A percentile compares a stretch with the other conserved stretches of the same genome.
Evolutionary conservation across 2,329 filamentous ascomycete genomes (phyloP).

Genomic region (Gnomoniopsis sp.): DNA sequence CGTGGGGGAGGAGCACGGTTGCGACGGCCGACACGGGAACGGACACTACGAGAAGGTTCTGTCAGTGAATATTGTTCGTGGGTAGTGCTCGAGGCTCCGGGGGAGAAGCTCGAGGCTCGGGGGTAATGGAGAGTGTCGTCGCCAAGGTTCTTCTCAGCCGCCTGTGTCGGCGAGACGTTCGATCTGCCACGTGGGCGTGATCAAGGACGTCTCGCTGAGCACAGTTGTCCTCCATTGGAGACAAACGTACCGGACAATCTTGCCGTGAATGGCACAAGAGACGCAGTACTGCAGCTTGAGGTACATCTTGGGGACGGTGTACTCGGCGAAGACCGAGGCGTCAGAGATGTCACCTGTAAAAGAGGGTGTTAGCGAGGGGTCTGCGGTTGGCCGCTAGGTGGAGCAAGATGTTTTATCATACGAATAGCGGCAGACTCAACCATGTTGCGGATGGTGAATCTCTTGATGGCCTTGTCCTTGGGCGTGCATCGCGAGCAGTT

Average conservation of each 20-base stretch:
- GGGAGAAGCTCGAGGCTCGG: background rate
- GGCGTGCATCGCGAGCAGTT: constrained; percentile 81
- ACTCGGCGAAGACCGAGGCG: constrained; percentile 98
- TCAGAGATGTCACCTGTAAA: constrained; percentile 96
- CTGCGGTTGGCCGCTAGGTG: background rate
- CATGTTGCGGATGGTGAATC: constrained; percentile 99
- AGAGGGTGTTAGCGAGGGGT: constrained; percentile 3
- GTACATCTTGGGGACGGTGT: constrained; percentile 99
- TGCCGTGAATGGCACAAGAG: constrained; percentile 99
- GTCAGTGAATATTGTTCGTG: constrained; percentile 37
- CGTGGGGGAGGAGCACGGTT: constrained; percentile 98
- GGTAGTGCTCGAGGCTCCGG: constrained; percentile 16
- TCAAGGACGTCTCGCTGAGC: constrained; percentile 21
- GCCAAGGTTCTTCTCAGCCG: constrained; percentile 45
- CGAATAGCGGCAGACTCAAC: constrained; percentile 99
- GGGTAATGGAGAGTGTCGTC: constrained; percentile 18
- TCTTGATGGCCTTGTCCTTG: constrained; percentile 99
- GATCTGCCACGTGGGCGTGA: constrained; percentile 7
- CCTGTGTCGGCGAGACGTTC: constrained; percentile 30
- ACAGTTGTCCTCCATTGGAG: constrained; percentile 56
- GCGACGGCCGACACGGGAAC: constrained; percentile 92
- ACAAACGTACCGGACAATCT: constrained; percentile 98
- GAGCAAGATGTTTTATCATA: constrained; percentile 54
- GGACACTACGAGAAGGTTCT: constrained; percentile 65
- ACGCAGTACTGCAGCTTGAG: constrained; percentile 99